Percentiles rank a stretch among this genome's conserved stretches.
phyloP scores from a whole-genome alignment of 495 filamentous ascomycete species.

The Penicillium salamii region DNA sequence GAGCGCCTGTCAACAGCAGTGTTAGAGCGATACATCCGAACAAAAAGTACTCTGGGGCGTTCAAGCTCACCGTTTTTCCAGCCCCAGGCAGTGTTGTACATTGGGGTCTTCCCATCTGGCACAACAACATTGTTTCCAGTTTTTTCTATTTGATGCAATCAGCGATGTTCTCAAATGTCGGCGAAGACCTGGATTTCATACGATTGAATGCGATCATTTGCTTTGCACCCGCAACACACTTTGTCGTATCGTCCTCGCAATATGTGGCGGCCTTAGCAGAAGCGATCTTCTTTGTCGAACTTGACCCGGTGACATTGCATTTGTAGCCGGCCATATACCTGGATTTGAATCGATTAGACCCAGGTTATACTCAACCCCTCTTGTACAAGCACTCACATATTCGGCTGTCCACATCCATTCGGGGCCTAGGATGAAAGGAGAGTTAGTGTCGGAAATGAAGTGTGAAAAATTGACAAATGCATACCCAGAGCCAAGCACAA shows the following conservation, averaged over 20 bases:
- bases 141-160: constrained; percentile 11
- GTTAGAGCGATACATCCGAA: not conserved
- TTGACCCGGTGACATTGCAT: constrained; percentile 49
- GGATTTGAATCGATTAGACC: not conserved
- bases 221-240: constrained; percentile 52
- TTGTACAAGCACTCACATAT: constrained; percentile 24
- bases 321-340: constrained; percentile 55
- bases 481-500: constrained; percentile 55
- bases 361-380: not conserved
- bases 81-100: constrained; percentile 19
- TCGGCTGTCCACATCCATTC: constrained; percentile 44
- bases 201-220: constrained; percentile 54
- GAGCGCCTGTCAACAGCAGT: constrained; percentile 1
- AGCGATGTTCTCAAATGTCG: not conserved
- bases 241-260: constrained; percentile 37
- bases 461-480: not conserved
- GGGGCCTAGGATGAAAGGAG: constrained; percentile 31
- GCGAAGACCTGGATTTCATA: constrained; percentile 12
- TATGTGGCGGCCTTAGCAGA: constrained; percentile 39
- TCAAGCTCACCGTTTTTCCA: constrained; percentile 15
- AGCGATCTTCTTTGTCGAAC: constrained; percentile 36
- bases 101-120: constrained; percentile 13
- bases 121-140: constrained; percentile 21
- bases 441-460: not conserved
- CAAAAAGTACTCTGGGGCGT: not conserved